These are phyloP conservation scores for Patellifolia procumbens DNA, from an alignment of 179 eudicot species.

Conservation along the genomic window DNA sequence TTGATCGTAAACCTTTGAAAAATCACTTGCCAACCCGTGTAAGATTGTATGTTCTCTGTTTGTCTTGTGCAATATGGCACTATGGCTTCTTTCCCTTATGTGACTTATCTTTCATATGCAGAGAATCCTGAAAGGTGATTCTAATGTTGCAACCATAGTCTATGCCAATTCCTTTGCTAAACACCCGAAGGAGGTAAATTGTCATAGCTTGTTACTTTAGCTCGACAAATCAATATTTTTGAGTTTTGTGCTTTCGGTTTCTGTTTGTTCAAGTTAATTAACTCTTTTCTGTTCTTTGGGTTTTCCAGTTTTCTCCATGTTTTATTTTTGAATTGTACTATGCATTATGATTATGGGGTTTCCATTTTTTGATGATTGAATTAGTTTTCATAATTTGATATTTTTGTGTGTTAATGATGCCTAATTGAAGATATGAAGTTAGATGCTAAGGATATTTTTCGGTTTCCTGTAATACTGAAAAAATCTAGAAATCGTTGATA, in stretches of 20 bases:
- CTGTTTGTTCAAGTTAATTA: too few relatives aligned
- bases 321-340: too few relatives aligned
- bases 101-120: slow-evolving; percentile 5
- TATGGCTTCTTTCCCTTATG: slow-evolving; percentile 12
- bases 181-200: slow-evolving; percentile 19
- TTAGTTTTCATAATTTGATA: too few relatives aligned
- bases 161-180: slow-evolving; percentile 21
- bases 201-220: slow-evolving; percentile 1
- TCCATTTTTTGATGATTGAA: too few relatives aligned
- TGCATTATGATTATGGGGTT: too few relatives aligned
- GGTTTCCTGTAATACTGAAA: too few relatives aligned
- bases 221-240: not conserved
- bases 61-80: slow-evolving; percentile 16
- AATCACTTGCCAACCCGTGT: slow-evolving; percentile 23
- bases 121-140: slow-evolving; percentile 18
- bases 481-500: too few relatives aligned
- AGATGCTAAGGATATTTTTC: too few relatives aligned
- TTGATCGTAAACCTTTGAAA: slow-evolving; percentile 30
- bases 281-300: too few relatives aligned
- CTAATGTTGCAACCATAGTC: slow-evolving; percentile 28
- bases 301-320: too few relatives aligned
- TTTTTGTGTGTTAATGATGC: too few relatives aligned
- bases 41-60: slow-evolving; percentile 32
- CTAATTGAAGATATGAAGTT: too few relatives aligned
- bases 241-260: not conserved